Conservation (phyloP, 2,329 filamentous ascomycete species). For the Colletotrichum sp. region DNA sequence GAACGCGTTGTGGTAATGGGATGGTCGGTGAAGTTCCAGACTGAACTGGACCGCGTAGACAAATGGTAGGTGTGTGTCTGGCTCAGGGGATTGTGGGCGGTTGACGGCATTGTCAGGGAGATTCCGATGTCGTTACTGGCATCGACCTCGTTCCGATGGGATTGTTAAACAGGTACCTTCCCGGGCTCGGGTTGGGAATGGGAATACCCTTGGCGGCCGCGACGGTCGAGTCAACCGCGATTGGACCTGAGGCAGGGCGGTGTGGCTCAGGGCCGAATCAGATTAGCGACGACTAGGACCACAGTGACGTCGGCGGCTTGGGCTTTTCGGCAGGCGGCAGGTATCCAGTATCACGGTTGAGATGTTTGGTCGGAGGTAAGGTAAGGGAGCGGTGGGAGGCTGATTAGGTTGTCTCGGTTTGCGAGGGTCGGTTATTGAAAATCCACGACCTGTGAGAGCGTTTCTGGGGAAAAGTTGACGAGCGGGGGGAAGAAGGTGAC, state of each 20-base stretch:
- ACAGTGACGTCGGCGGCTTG: conserved; percentile 19
- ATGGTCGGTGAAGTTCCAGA: conserved; percentile 7
- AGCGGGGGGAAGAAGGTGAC: background rate
- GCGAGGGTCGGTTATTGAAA: background rate
- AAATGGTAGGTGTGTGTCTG: background rate
- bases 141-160: conserved; percentile 4
- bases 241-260: background rate
- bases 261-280: conserved; percentile 3
- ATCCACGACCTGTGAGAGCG: background rate
- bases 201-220: background rate
- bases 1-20: background rate
- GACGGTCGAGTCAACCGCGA: conserved; percentile 1
- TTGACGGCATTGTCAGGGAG: background rate
- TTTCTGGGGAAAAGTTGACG: background rate
- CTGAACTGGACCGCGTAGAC: background rate
- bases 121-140: background rate
- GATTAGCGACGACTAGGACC: background rate
- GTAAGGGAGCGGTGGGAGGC: background rate
- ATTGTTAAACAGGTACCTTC: background rate
- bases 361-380: background rate
- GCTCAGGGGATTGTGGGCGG: background rate
- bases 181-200: background rate
- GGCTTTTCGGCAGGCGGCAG: background rate
- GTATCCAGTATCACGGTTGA: background rate
- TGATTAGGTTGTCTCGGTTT: background rate